Base-by-base conservation (phyloP, 2,329 filamentous ascomycete genomes). In the Hymenoscyphus fraxineus region DNA sequence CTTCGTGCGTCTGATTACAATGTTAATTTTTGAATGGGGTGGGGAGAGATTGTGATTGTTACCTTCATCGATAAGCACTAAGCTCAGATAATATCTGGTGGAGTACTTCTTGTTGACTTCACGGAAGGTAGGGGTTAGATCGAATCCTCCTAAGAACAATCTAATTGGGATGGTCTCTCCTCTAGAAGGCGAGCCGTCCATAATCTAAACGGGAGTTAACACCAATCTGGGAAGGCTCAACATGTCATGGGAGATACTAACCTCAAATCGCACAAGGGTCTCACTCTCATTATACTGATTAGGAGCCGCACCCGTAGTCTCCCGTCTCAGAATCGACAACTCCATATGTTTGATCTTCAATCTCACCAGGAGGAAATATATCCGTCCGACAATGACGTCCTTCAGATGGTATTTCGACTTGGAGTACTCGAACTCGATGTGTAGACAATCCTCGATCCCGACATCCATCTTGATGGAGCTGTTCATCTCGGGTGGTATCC, bases 341-440 rank as follows among this genome's bases (percentile, higher is more conserved):
- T 99, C 95, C 95, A 99, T 99, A 79, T 99, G 95, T 80, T 98
- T 97, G 78, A 99, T 99, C 87, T 99, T 99, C 77, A 99, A 83
- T 74, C 95, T 88, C 67, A 99, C 95, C 59, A 99, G 85, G 71
- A 99, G 81, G 80, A 99, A 99, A 81, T 99, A 99, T 82, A 99
- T 99, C 71, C 96, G 86, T 65, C 95, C 95, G 63, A 99, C 95
- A 71, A 99, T 99, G 69, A 99, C 95, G 77, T 99, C 95, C 80
- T 99, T 99, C 65, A 99, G 86, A 75, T 99, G 95, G 79, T 99
- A 99, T 80, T 98, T 98, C 77, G 89, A 95, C 83, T 99, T 99
- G 79, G 91, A 96, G 81, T 99, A 99, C 80, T 99, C 95, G 73
- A 99, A 99, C 79, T 99, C 95, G 71, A 99, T 99, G 80, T 99